Conservation (phyloP, 2,329 filamentous ascomycete species). For the Aspergillus clavatus region DNA sequence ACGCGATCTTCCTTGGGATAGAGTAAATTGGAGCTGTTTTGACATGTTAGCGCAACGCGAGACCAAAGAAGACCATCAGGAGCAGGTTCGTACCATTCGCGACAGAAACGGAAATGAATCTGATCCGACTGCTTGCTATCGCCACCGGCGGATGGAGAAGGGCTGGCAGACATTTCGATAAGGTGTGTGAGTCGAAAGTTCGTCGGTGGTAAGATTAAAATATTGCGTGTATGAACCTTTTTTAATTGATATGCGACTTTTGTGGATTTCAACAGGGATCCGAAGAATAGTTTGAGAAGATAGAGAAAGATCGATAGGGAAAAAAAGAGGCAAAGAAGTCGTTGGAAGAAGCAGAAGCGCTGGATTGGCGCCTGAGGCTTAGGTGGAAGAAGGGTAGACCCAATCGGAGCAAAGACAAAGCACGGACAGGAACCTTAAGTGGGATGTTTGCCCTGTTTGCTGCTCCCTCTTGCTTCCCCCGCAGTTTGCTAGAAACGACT, state of each 20-base stretch:
- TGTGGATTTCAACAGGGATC: no score
- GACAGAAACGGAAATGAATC: conserved; percentile 96
- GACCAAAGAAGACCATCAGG: neutral
- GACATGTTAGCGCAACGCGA: conserved; percentile 18
- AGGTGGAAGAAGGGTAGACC: conserved; percentile 7
- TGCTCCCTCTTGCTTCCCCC: conserved; percentile 22
- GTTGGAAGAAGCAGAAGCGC: conserved; percentile 20
- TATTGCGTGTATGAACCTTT: no score
- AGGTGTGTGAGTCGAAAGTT: neutral
- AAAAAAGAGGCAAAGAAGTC: no score
- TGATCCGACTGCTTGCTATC: conserved; percentile 55
- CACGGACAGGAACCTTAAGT: conserved; percentile 9
- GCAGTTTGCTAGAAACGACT: conserved; percentile 22
- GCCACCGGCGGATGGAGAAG: conserved; percentile 37
- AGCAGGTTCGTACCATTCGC: conserved; percentile 69
- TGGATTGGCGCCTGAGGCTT: neutral
- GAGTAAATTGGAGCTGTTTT: conserved; percentile 79
- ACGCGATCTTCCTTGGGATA: conserved; percentile 93
- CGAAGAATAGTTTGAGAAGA: no score
- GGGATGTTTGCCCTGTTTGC: conserved; percentile 17
- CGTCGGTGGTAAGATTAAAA: no score
- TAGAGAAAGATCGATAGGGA: no score
- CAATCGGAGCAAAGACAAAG: conserved; percentile 3
- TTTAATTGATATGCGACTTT: no score
- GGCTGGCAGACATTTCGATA: conserved; percentile 39